Conservation (phyloP, 805 yeast species). For the Lipomyces oligophaga region DNA sequence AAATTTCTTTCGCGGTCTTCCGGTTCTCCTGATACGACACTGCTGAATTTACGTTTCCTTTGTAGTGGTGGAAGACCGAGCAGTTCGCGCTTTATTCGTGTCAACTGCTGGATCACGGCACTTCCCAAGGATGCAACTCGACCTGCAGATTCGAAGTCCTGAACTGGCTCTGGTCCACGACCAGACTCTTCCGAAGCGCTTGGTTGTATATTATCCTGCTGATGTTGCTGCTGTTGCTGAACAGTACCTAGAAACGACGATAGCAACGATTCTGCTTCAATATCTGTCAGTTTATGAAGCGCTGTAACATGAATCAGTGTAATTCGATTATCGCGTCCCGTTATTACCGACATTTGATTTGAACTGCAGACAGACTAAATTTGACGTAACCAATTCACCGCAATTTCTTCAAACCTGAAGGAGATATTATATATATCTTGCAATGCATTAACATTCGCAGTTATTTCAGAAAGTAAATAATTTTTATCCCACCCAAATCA, state of each 20-base stretch:
- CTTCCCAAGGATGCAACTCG: conserved; percentile 34
- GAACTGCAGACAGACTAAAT: no score
- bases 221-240: no score
- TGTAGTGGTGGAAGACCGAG: conserved; percentile 69
- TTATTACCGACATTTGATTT: conserved; percentile 12
- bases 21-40: background rate
- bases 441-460: no score
- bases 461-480: no score
- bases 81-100: conserved; percentile 70
- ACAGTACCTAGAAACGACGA: conserved; percentile 35
- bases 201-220: background rate
- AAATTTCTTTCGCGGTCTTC: conserved; percentile 1
- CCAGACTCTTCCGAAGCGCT: background rate
- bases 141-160: background rate
- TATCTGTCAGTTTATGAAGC: conserved; percentile 25
- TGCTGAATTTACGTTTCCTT: conserved; percentile 22
- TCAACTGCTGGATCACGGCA: conserved; percentile 57
- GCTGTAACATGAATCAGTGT: conserved; percentile 30
- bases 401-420: background rate
- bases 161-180: background rate
- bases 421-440: no score
- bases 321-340: conserved; percentile 20
- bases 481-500: no score
- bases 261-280: conserved; percentile 31
- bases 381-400: background rate